Evolutionary conservation across 2,329 filamentous ascomycete species (phyloP).

Genomic region (Hypocreales sp.): DNA sequence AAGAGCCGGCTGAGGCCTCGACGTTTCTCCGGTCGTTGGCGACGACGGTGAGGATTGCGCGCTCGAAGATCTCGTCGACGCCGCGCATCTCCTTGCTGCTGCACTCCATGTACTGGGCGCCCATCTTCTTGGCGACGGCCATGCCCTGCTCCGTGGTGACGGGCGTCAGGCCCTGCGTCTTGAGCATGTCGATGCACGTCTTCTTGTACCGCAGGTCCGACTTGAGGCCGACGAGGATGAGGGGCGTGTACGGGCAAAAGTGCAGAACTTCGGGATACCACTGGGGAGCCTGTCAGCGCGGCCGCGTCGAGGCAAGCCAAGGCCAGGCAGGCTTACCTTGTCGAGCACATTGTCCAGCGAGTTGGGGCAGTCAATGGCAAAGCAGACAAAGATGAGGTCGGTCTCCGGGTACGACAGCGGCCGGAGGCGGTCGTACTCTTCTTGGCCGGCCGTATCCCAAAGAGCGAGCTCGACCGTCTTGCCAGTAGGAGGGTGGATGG

Average conservation of each 20-base stretch:
- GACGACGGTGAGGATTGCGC: constrained; percentile 80
- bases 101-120: constrained; percentile 92
- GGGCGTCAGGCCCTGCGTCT: constrained; percentile 90
- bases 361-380: constrained; percentile 97
- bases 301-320: neutral
- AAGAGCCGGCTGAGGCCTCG: constrained; percentile 29
- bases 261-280: constrained; percentile 99
- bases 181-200: constrained; percentile 96
- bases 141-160: constrained; percentile 85
- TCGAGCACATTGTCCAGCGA: constrained; percentile 97
- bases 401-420: constrained; percentile 97
- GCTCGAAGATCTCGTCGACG: constrained; percentile 91
- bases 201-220: constrained; percentile 91
- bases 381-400: constrained; percentile 95
- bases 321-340: constrained; percentile 49
- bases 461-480: constrained; percentile 94
- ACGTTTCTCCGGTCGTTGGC: constrained; percentile 57
- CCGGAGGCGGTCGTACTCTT: constrained; percentile 92
- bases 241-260: constrained; percentile 93
- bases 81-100: constrained; percentile 95
- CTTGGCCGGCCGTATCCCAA: constrained; percentile 97
- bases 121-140: constrained; percentile 83
- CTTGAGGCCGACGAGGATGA: constrained; percentile 92
- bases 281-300: constrained; percentile 28
- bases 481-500: constrained; percentile 70